A percentile compares a stretch with the other conserved stretches of the same genome.
Conservation (phyloP, 2,329 filamentous ascomycete species). For the Aspergillus awamori region DNA sequence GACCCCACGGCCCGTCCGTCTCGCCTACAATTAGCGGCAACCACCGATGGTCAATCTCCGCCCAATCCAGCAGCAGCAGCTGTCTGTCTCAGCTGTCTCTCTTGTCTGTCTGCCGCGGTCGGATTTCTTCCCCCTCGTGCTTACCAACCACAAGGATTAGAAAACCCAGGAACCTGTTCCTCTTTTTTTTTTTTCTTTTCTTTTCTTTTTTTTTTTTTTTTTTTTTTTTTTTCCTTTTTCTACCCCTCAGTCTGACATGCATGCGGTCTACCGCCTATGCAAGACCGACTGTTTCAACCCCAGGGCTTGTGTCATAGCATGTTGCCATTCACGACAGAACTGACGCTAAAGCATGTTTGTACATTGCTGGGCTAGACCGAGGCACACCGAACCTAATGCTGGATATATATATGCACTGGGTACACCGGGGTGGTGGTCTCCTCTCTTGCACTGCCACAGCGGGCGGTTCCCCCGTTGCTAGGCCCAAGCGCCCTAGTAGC, state of each 20-base stretch:
- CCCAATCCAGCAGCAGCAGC: neutral
- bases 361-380: neutral
- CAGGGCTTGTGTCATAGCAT: neutral
- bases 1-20: slow-evolving; percentile 4
- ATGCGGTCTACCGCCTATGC: neutral
- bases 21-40: slow-evolving; percentile 7
- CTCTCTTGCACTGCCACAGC: too few species aligned
- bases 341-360: neutral
- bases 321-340: neutral
- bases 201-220: neutral
- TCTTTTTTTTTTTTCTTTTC: neutral
- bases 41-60: too few species aligned
- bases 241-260: neutral
- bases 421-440: too few species aligned
- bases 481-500: too few species aligned
- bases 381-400: neutral
- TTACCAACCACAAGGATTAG: neutral
- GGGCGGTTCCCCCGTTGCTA: too few species aligned
- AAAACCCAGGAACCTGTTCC: neutral
- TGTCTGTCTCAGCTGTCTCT: too few species aligned
- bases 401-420: too few species aligned
- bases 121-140: neutral
- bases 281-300: neutral
- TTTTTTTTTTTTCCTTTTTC: neutral
- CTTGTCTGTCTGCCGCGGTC: neutral